Conservation (phyloP, 495 filamentous ascomycete species). For the Neurospora tetrasperma region DNA sequence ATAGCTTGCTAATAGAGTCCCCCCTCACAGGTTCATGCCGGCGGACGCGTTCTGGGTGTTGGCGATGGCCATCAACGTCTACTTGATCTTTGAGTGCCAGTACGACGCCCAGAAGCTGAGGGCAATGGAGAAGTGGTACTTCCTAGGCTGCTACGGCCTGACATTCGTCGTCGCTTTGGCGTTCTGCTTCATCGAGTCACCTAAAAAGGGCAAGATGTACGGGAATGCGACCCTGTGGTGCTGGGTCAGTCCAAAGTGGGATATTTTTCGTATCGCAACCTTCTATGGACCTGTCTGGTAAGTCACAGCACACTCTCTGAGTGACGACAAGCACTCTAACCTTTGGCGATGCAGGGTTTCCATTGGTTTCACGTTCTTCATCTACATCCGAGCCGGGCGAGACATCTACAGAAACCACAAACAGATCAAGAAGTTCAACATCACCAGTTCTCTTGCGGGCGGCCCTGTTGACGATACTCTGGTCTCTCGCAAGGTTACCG, state of each 20-base stretch:
- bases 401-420: slow-evolving; percentile 53
- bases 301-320: slow-evolving; percentile 3
- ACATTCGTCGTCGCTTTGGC: slow-evolving; percentile 60
- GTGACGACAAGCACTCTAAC: neutral
- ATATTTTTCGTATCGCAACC: slow-evolving; percentile 60
- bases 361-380: slow-evolving; percentile 56
- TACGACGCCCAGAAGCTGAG: slow-evolving; percentile 59
- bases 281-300: slow-evolving; percentile 85
- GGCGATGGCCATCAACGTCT: slow-evolving; percentile 83
- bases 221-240: slow-evolving; percentile 80
- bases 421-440: slow-evolving; percentile 36
- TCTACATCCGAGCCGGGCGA: slow-evolving; percentile 62
- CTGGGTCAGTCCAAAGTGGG: slow-evolving; percentile 59
- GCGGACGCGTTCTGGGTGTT: slow-evolving; percentile 75
- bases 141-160: slow-evolving; percentile 63
- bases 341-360: slow-evolving; percentile 36
- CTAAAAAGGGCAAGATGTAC: slow-evolving; percentile 48
- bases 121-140: slow-evolving; percentile 60
- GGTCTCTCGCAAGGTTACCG: slow-evolving; percentile 47
- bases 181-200: slow-evolving; percentile 53
- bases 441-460: slow-evolving; percentile 25
- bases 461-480: slow-evolving; percentile 24
- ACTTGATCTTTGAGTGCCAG: slow-evolving; percentile 72
- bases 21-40: slow-evolving; percentile 53
- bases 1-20: neutral